Conservation (phyloP, 2,329 filamentous ascomycete genomes). For the Basipetospora sp. region DNA sequence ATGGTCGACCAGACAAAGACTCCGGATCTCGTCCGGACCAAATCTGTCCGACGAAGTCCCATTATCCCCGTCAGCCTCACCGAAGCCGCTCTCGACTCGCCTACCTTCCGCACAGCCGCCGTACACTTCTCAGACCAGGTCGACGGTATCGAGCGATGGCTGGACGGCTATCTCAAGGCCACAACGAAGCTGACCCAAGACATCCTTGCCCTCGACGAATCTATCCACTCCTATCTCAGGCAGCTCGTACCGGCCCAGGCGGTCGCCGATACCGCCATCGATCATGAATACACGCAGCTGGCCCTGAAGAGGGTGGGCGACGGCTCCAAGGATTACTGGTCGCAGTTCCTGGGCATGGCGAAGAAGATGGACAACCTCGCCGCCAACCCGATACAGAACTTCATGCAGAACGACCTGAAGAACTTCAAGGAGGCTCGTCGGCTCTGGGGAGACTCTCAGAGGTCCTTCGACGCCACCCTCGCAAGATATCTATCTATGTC, state of each 20-base stretch:
- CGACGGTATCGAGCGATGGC: constrained; percentile 83
- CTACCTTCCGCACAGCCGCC: constrained; percentile 78
- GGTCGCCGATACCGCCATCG: constrained; percentile 70
- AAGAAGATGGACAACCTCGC: constrained; percentile 65
- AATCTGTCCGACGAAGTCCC: constrained; percentile 17
- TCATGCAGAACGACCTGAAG: constrained; percentile 64
- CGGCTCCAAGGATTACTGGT: constrained; percentile 77
- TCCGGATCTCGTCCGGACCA: not conserved
- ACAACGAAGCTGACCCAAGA: constrained; percentile 43
- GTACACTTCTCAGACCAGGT: constrained; percentile 83
- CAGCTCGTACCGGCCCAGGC: constrained; percentile 60
- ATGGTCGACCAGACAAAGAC: not conserved
- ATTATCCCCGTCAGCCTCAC: constrained; percentile 67
- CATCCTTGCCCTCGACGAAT: constrained; percentile 60
- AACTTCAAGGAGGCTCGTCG: constrained; percentile 75
- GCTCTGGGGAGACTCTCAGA: constrained; percentile 64
- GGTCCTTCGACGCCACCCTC: constrained; percentile 67
- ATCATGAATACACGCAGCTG: constrained; percentile 87
- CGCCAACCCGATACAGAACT: constrained; percentile 66
- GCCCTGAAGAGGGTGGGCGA: constrained; percentile 76
- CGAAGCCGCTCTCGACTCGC: constrained; percentile 91
- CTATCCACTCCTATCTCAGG: constrained; percentile 61
- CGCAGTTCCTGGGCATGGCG: constrained; percentile 54
- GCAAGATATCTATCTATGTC: constrained; percentile 70
- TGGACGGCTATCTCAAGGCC: constrained; percentile 46